phyloP scores from a whole-genome alignment of 176 grass and related monocot genomes.

The Otatea glauca region DNA sequence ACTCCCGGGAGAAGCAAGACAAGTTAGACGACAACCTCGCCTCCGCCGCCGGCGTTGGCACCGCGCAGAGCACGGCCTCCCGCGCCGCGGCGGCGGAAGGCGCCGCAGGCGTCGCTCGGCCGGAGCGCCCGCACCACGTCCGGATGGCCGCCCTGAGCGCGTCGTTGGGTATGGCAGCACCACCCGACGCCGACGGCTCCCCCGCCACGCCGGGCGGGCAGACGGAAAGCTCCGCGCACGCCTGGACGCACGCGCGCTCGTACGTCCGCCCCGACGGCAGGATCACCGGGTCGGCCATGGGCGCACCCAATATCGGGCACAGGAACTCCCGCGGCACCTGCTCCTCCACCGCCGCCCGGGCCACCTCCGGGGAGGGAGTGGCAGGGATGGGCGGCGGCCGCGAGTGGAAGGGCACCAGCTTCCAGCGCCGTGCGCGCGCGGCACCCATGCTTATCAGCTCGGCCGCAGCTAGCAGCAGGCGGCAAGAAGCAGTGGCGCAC shows the following conservation, averaged over 20 bases:
- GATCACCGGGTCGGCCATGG: slow-evolving; percentile 77
- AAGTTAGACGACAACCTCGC: slow-evolving; percentile 19
- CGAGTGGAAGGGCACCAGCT: slow-evolving; percentile 33
- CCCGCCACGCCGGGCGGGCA: slow-evolving; percentile 2
- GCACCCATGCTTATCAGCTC: slow-evolving; percentile 39
- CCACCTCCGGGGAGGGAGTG: not conserved
- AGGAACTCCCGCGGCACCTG: slow-evolving; percentile 48
- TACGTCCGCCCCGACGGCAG: slow-evolving; percentile 59
- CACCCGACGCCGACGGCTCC: not conserved
- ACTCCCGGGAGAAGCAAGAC: slow-evolving; percentile 24
- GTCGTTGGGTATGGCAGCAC: slow-evolving; percentile 59
- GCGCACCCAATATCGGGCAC: slow-evolving; percentile 55
- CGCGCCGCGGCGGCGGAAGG: slow-evolving; percentile 29
- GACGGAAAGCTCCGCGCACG: slow-evolving; percentile 57
- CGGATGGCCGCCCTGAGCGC: slow-evolving; percentile 57
- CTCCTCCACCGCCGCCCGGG: not conserved
- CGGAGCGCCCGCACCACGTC: slow-evolving; percentile 54
- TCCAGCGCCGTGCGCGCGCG: slow-evolving; percentile 44
- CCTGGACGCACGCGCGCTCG: slow-evolving; percentile 59
- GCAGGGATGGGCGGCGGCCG: not conserved
- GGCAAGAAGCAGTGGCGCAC: not conserved
- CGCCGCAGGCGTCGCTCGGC: not conserved
- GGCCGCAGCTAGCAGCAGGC: not conserved
- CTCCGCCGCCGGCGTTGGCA: not conserved
- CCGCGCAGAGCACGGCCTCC: slow-evolving; percentile 37